phyloP scores from a whole-genome alignment of 805 yeast species.

The Nakazawaea siamensis region DNA sequence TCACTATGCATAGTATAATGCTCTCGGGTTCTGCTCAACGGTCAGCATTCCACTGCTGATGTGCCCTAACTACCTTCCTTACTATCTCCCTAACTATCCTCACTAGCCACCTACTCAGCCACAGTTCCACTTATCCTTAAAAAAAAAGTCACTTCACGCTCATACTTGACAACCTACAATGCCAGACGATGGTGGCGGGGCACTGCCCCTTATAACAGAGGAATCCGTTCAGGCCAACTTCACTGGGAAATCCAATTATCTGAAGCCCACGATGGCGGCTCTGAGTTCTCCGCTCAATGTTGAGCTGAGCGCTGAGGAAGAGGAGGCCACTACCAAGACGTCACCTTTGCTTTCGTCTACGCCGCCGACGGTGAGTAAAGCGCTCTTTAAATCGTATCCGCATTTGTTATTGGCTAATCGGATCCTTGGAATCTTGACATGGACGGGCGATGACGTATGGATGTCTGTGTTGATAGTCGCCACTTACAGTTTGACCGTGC shows the following conservation, averaged over 20 bases:
- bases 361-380: constrained; percentile 84
- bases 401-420: constrained; percentile 69
- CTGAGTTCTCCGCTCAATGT: neutral
- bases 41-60: no score
- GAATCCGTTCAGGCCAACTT: constrained; percentile 29
- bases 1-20: no score
- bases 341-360: constrained; percentile 84
- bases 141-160: no score
- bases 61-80: no score
- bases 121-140: no score
- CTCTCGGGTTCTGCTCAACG: no score
- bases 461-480: constrained; percentile 55
- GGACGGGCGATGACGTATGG: constrained; percentile 88
- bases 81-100: no score
- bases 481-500: constrained; percentile 45
- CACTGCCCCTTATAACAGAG: no score
- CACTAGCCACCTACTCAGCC: no score
- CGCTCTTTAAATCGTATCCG: constrained; percentile 78
- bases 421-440: constrained; percentile 64
- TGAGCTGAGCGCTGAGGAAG: neutral
- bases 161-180: no score
- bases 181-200: no score
- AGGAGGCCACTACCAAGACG: constrained; percentile 33
- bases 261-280: constrained; percentile 3
- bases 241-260: constrained; percentile 25